Conservation (phyloP, 495 filamentous ascomycete genomes). For the Podospora tetraspora region DNA sequence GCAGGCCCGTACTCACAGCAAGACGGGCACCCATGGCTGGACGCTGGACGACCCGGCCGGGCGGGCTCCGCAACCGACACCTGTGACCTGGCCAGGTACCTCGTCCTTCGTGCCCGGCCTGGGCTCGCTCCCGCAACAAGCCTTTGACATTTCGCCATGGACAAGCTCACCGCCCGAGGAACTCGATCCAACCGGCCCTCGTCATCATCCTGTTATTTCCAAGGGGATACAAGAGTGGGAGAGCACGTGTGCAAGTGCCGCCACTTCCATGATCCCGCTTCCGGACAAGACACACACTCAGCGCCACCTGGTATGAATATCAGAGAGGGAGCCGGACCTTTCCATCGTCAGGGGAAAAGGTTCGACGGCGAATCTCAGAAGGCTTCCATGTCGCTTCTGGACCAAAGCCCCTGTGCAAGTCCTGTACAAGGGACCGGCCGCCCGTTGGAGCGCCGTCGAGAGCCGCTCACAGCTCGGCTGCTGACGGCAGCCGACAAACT, state of each 20-base stretch:
- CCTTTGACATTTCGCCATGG: not conserved
- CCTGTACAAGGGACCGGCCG: not conserved
- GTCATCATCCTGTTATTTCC: not conserved
- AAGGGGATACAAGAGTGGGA: not conserved
- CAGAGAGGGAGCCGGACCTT: not conserved
- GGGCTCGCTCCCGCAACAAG: too few species aligned
- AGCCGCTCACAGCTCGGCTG: not conserved
- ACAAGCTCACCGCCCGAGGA: not conserved
- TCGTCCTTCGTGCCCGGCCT: too few species aligned
- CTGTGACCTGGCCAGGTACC: not conserved
- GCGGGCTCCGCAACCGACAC: conserved; percentile 4
- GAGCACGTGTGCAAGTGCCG: not conserved
- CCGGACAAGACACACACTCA: not conserved
- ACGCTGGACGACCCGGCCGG: not conserved
- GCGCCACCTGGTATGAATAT: not conserved
- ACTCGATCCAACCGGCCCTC: not conserved
- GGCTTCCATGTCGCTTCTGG: not conserved
- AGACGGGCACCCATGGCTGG: not conserved
- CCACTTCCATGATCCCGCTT: not conserved
- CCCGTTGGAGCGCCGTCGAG: not conserved
- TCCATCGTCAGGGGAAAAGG: not conserved
- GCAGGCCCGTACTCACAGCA: conserved; percentile 16
- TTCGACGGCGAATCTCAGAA: not conserved
- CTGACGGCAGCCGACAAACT: not conserved
- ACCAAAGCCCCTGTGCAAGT: not conserved